Evolutionary conservation across 2,329 filamentous ascomycete species (phyloP), one percentile per base, ranked within the genome.

Genomic region (Cercospora beticola): DNA sequence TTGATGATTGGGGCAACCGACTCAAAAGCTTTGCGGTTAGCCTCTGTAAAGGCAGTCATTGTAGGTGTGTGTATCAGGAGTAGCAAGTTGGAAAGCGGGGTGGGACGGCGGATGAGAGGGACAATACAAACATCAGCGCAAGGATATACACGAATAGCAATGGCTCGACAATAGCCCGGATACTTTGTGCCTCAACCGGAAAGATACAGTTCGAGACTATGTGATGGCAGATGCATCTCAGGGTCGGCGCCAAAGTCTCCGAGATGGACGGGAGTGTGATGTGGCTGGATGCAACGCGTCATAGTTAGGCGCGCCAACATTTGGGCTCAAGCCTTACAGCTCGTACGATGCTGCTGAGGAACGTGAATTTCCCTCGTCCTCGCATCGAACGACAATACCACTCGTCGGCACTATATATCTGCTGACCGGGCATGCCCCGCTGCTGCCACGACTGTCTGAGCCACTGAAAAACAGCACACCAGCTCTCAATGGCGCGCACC

Each of bases 1-100:
- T 26, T 28, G 52, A 46, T 33, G 28, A 26, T 26, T 33, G 21
- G 26, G 16, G 40, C 26, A 18, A 68, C 68, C 60, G 67, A 77
- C 77, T 79, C 72, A 68, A 78, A 79, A 2, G 76, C 76, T 49
- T 76, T 72, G 28, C 76, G 68, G 66, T 79, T 79, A 46, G 76
- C 75, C 70, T 78, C 77, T 26, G 77, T 76, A 67, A 78, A 75
- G 6, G 74, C 74, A 52, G 72, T 74, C 77, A 79, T 79, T 56
- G 14, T 70, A 12, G 46, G 6, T 16, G 54, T 28, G 54, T 33
- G 54, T 14, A 23, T 26, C 10, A 52, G 18, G 46, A 23, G 54
- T 16, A 26, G 12, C 16, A 31, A 26, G 1, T 26, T 54, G 21
- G 26, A 14, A n/a, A 54, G 36, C 49, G 26, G 49, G 26, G 49